These are phyloP conservation scores for Lactifluus pinguis DNA, from an alignment of 768 basidiomycete genomes.

Conservation along the genomic window DNA sequence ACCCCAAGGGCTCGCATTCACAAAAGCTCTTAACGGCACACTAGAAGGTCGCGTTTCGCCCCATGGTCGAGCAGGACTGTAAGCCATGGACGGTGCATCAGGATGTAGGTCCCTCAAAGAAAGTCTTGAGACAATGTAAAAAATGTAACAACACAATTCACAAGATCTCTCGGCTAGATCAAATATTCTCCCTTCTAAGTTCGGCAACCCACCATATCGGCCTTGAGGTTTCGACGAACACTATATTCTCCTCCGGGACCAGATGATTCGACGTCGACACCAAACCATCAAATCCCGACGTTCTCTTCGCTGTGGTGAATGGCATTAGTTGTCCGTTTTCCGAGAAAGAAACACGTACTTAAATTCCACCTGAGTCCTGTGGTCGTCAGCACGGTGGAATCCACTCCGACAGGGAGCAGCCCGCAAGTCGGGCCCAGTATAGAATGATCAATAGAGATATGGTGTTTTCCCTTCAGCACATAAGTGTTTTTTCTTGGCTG, in stretches of 20 bases:
- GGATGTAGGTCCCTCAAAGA: not conserved
- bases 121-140: not conserved
- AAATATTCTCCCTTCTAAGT: slow-evolving; percentile 26
- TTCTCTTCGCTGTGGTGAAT: slow-evolving; percentile 37
- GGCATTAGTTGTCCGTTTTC: not conserved
- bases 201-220: slow-evolving; percentile 92
- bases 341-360: slow-evolving; percentile 35
- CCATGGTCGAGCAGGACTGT: not conserved
- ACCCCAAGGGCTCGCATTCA: not conserved
- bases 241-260: slow-evolving; percentile 49
- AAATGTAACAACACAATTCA: not conserved
- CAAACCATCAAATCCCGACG: slow-evolving; percentile 75
- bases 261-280: slow-evolving; percentile 95
- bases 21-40: not conserved
- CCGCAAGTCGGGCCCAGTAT: slow-evolving; percentile 85
- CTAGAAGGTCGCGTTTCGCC: not conserved
- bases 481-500: not conserved
- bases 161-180: not conserved
- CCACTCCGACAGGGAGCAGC: slow-evolving; percentile 84
- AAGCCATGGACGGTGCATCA: not conserved
- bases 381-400: slow-evolving; percentile 68
- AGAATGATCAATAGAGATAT: slow-evolving; percentile 62
- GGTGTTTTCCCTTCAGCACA: slow-evolving; percentile 67
- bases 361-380: slow-evolving; percentile 86
- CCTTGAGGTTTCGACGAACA: slow-evolving; percentile 67